Evolutionary conservation across 2,329 filamentous ascomycete species (phyloP).

Genomic region (Epicoccum sorghinum): DNA sequence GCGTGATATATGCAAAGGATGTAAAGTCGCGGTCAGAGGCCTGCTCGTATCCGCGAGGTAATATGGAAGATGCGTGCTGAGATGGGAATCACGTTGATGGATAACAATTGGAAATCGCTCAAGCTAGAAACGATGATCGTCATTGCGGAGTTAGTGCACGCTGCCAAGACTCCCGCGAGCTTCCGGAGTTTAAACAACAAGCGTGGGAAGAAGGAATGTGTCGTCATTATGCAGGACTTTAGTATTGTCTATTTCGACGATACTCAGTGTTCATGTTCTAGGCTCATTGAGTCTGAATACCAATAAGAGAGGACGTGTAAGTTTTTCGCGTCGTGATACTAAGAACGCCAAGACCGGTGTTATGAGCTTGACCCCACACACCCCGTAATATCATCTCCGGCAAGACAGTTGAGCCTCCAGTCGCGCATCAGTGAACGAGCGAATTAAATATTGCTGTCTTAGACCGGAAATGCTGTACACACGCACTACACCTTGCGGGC

Average conservation of each 20-base stretch:
- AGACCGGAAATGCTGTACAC: no score
- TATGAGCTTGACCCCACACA: no score
- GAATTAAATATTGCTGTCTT: no score
- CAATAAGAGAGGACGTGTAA: not conserved
- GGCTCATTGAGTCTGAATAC: no score
- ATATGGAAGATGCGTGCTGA: not conserved
- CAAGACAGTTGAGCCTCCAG: no score
- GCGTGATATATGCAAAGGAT: not conserved
- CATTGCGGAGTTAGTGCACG: slow-evolving; percentile 15
- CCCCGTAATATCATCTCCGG: no score
- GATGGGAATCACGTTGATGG: slow-evolving; percentile 2
- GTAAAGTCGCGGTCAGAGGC: not conserved
- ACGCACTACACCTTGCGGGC: no score
- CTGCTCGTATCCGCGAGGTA: not conserved
- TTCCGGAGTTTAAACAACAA: not conserved
- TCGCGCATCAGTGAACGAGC: no score
- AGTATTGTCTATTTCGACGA: no score
- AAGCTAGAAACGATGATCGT: slow-evolving; percentile 11
- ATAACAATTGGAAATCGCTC: slow-evolving; percentile 11
- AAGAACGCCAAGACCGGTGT: no score
- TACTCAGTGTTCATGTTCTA: no score
- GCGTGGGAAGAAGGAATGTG: no score
- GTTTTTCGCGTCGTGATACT: not conserved
- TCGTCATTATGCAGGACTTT: not conserved
- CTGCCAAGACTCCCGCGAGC: slow-evolving; percentile 8